Evolutionary conservation across 148 eudicot genomes (phyloP).

Genomic region (Chenopodium album): DNA sequence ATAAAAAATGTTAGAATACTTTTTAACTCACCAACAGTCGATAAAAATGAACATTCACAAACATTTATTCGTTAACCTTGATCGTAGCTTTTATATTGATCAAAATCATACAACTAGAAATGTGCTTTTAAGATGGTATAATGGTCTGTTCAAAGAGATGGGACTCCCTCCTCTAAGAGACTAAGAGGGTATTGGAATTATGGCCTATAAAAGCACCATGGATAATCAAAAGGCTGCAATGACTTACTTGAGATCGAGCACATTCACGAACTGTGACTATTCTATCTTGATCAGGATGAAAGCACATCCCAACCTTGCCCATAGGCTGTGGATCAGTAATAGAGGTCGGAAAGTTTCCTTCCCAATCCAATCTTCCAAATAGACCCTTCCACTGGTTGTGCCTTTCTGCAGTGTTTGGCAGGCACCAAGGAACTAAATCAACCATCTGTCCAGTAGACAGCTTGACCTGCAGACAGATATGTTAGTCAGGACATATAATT

Average conservation of each 20-base stretch:
- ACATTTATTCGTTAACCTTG: background rate
- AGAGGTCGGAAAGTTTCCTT: slow-evolving; percentile 95
- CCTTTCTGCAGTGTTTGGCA: slow-evolving; percentile 95
- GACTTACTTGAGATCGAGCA: slow-evolving; percentile 90
- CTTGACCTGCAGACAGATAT: slow-evolving; percentile 50
- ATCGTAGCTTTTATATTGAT: background rate
- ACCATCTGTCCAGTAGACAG: slow-evolving; percentile 83
- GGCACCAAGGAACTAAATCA: slow-evolving; percentile 96
- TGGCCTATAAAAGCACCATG: background rate
- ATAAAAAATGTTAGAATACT: background rate
- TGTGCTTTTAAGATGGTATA: background rate
- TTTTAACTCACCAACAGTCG: background rate
- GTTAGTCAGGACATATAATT: background rate
- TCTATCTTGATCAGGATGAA: slow-evolving; percentile 95
- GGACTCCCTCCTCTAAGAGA: background rate
- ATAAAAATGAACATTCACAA: background rate
- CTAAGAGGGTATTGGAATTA: background rate
- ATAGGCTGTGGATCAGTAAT: slow-evolving; percentile 96
- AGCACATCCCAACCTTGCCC: slow-evolving; percentile 99
- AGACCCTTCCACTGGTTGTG: slow-evolving; percentile 99
- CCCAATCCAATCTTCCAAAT: slow-evolving; percentile 98
- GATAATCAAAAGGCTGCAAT: background rate
- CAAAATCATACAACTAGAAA: background rate
- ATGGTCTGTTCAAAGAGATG: background rate
- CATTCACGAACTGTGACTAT: slow-evolving; percentile 94